Evolutionary conservation across 2,329 filamentous ascomycete genomes (phyloP).

Genomic region (Venturia effusa): DNA sequence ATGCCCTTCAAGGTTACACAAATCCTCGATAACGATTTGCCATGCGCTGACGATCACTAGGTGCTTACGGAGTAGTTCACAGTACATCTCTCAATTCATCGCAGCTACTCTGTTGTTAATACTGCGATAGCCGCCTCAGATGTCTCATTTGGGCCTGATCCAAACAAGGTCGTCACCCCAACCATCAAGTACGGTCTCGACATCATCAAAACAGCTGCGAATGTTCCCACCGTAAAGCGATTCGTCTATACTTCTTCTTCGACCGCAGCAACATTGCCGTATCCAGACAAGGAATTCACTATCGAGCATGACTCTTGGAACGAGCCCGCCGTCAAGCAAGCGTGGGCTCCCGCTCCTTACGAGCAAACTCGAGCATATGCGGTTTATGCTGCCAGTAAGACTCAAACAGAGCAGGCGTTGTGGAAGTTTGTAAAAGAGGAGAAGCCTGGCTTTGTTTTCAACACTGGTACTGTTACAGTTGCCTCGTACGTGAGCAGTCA

Average conservation of each 20-base stretch:
- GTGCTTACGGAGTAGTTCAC: background rate
- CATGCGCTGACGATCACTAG: background rate
- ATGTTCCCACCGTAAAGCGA: constrained; percentile 28
- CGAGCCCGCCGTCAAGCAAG: constrained; percentile 23
- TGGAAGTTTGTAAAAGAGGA: constrained; percentile 37
- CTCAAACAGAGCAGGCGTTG: constrained; percentile 33
- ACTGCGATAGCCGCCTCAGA: constrained; percentile 21
- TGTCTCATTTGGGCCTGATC: constrained; percentile 27
- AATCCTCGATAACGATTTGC: background rate
- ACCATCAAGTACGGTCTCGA: constrained; percentile 24
- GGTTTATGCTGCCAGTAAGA: constrained; percentile 38
- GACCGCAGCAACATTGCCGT: constrained; percentile 24
- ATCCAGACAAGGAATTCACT: constrained; percentile 23
- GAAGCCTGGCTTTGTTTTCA: constrained; percentile 34
- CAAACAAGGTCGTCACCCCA: constrained; percentile 31
- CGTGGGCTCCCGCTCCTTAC: constrained; percentile 23
- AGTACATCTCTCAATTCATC: background rate
- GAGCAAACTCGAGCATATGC: constrained; percentile 16
- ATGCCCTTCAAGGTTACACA: background rate
- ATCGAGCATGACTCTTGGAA: constrained; percentile 29
- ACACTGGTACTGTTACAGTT: constrained; percentile 17
- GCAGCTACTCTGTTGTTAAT: background rate
- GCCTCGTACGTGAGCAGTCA: background rate
- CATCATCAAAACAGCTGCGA: constrained; percentile 28
- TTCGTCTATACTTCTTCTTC: constrained; percentile 31